These are phyloP conservation scores for Mucor racemosus DNA, from an alignment of 371 early-diverging fungal species.

Conservation along the genomic window DNA sequence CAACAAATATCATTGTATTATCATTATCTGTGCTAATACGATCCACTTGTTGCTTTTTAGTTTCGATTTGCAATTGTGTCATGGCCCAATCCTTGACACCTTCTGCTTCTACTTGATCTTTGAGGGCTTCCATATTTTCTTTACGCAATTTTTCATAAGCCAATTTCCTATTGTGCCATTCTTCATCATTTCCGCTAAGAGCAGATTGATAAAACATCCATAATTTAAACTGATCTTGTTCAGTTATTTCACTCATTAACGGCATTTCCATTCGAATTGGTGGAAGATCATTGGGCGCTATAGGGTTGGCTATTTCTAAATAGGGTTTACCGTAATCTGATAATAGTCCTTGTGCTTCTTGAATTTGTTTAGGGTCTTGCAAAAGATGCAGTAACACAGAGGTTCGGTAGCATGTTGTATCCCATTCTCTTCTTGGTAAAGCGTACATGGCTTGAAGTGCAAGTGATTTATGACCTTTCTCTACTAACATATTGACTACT, in stretches of 20 bases:
- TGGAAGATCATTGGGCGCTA: constrained; percentile 34
- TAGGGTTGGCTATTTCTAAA: constrained; percentile 41
- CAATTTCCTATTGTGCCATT: constrained; percentile 33
- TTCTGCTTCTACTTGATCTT: constrained; percentile 1
- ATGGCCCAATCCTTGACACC: constrained; percentile 29
- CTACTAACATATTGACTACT: constrained; percentile 31
- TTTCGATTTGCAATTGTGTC: constrained; percentile 22
- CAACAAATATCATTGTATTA: constrained; percentile 44
- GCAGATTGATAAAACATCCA: constrained; percentile 47
- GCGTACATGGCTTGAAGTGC: constrained; percentile 49
- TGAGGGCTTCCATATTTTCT: constrained; percentile 6
- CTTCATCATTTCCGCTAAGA: constrained; percentile 17
- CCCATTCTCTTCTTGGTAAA: constrained; percentile 41
- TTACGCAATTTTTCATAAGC: constrained; percentile 27
- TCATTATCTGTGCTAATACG: constrained; percentile 34
- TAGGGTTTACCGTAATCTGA: constrained; percentile 44
- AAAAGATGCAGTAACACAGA: constrained; percentile 44
- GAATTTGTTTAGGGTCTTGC: constrained; percentile 37
- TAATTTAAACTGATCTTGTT: constrained; percentile 35
- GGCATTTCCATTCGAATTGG: constrained; percentile 39
- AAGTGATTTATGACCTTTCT: constrained; percentile 21
- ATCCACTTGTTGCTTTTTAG: constrained; percentile 21
- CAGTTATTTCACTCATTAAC: constrained; percentile 38
- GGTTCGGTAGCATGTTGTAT: constrained; percentile 36
- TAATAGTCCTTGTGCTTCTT: constrained; percentile 41